Percentiles rank a stretch among this genome's conserved stretches.
These are phyloP conservation scores for Blumeriella jaapii DNA, from an alignment of 2,329 filamentous ascomycete species.

Conservation along the genomic window DNA sequence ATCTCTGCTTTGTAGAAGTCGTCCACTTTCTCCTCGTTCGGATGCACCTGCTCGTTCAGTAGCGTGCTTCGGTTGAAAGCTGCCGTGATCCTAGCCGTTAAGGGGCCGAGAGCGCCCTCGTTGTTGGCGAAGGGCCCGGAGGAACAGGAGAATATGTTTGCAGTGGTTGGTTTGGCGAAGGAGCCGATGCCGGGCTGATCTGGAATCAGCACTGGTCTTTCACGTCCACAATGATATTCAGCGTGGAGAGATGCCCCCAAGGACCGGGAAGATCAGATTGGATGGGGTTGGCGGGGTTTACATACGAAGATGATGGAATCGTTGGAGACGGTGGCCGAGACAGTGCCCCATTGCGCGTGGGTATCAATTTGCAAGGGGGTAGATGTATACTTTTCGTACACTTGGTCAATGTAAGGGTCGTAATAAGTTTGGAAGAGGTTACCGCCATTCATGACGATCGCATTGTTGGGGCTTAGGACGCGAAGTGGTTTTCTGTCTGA, in stretches of 20 bases:
- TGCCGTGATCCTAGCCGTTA: slow-evolving; percentile 15
- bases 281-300: too few species aligned
- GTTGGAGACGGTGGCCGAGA: slow-evolving; percentile 36
- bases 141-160: slow-evolving; percentile 56
- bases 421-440: slow-evolving; percentile 33
- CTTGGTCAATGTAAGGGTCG: slow-evolving; percentile 33
- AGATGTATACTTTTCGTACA: slow-evolving; percentile 31
- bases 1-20: slow-evolving; percentile 42
- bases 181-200: slow-evolving; percentile 32
- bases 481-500: slow-evolving; percentile 31
- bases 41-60: slow-evolving; percentile 34
- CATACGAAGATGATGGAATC: slow-evolving; percentile 28
- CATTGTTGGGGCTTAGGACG: slow-evolving; percentile 33
- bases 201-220: too few species aligned
- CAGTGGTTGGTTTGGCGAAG: slow-evolving; percentile 45
- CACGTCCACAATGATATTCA: too few species aligned
- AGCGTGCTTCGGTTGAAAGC: slow-evolving; percentile 18
- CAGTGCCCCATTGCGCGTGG: slow-evolving; percentile 43
- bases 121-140: slow-evolving; percentile 43
- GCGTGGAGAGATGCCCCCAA: too few species aligned
- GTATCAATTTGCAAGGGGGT: slow-evolving; percentile 48
- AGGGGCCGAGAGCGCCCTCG: slow-evolving; percentile 10
- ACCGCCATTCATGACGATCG: slow-evolving; percentile 34
- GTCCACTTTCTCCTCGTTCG: slow-evolving; percentile 36
- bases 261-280: too few species aligned